Base-by-base conservation (phyloP, 2,329 filamentous ascomycete species). In the Fusarium hostae region DNA sequence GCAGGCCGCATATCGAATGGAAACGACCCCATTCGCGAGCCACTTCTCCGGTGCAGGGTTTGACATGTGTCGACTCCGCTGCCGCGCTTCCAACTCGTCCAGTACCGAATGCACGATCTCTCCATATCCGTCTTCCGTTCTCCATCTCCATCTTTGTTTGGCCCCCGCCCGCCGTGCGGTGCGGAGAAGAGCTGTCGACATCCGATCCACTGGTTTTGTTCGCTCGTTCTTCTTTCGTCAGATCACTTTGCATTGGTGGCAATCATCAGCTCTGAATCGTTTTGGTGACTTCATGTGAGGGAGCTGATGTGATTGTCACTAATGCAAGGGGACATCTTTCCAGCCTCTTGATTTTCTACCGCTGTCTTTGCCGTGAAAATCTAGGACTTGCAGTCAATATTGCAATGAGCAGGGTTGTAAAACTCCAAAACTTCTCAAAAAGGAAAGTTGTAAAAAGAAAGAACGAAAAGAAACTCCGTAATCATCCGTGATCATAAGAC, bases 11-110 rank as follows among this genome's bases (percentile, higher is more conserved):
- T 45, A 44, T 30, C 26, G 28, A 63, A 26, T 72, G 75, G 75
- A 76, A 77, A 75, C 54, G 63, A 75, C 67, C 75, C 75, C 52
- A 76, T 76, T 76, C 75, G 75, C 41, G 73, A 74, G 73, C 66
- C 58, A 69, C 50, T 59, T 50, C 58, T 68, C 58, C 40, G 55
- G 66, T 72, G 68, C 75, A 76, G 74, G 74, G 74, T 72, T 69
- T 66, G 65, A 71, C 57, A 59, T 71, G 55, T 69, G 51, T 71
- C 51, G 60, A 59, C 71, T 69, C 71, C 71, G 71, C 68, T 73
- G 40, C 45, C 70, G 70, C 58, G 61, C 61, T 72, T 59, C 70
- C 32, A 39, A 64, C 55, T 67, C 59, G 59, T 63, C 65, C 65
- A 68, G 63, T 68, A 56, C 63, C 62, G 45, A 72, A 76, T 76